phyloP scores from a whole-genome alignment of 345 rosid species.

The Draba incana region DNA sequence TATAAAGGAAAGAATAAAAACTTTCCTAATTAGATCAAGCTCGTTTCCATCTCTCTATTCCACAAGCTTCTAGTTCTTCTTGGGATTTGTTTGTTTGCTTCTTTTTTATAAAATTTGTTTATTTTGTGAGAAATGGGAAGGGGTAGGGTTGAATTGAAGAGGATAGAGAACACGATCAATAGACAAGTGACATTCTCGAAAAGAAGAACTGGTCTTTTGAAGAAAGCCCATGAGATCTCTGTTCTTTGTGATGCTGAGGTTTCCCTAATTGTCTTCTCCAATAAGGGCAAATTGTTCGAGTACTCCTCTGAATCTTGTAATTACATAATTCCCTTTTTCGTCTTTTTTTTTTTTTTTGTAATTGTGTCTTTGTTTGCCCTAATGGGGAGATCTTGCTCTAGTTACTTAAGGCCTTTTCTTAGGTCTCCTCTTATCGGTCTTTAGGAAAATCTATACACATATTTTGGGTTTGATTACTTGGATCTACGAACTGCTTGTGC shows the following conservation, averaged over 20 bases:
- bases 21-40: slow-evolving; percentile 33
- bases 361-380: slow-evolving; percentile 27
- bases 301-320: slow-evolving; percentile 59
- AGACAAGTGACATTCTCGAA: slow-evolving; percentile 72
- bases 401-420: background rate
- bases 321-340: background rate
- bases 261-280: slow-evolving; percentile 65
- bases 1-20: slow-evolving; percentile 22
- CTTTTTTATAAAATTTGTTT: slow-evolving; percentile 3
- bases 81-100: background rate
- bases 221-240: slow-evolving; percentile 80
- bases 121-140: slow-evolving; percentile 55
- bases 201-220: slow-evolving; percentile 64
- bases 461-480: slow-evolving; percentile 11
- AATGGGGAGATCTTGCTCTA: background rate
- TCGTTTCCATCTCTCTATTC: slow-evolving; percentile 16
- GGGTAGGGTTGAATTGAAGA: slow-evolving; percentile 80
- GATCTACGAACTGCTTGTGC: slow-evolving; percentile 13
- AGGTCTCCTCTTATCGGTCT: background rate
- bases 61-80: no score
- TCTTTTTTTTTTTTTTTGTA: background rate
- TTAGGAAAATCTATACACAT: background rate
- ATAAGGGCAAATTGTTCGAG: slow-evolving; percentile 70
- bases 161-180: slow-evolving; percentile 74
- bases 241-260: slow-evolving; percentile 74